Conservation (phyloP, 2,329 filamentous ascomycete genomes). For the Fusarium penzigii region DNA sequence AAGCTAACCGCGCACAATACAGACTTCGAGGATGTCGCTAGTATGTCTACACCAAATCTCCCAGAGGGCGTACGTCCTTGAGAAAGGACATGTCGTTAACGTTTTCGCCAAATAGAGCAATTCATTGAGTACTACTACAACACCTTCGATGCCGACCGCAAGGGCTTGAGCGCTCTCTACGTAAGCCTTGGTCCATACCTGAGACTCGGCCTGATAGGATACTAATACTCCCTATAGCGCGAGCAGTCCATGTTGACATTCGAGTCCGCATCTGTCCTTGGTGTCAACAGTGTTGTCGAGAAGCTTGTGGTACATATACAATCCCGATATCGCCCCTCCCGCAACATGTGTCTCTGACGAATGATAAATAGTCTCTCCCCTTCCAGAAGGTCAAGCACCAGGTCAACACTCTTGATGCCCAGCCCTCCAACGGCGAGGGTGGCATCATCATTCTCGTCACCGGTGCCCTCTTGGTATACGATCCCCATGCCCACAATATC, state of each 20-base stretch:
- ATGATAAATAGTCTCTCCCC: constrained; percentile 62
- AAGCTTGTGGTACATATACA: constrained; percentile 71
- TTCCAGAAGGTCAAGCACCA: constrained; percentile 82
- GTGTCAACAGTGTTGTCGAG: constrained; percentile 67
- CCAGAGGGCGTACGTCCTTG: not conserved
- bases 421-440: constrained; percentile 66
- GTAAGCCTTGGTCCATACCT: constrained; percentile 53
- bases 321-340: too few species aligned
- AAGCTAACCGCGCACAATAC: constrained; percentile 31
- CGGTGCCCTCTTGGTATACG: constrained; percentile 73
- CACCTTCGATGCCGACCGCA: constrained; percentile 76
- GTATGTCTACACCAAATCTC: constrained; percentile 36
- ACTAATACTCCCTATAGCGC: constrained; percentile 54
- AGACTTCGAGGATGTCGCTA: constrained; percentile 50
- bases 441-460: constrained; percentile 87
- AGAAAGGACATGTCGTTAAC: constrained; percentile 2
- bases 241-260: constrained; percentile 92
- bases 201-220: not conserved
- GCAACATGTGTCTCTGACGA: constrained; percentile 6
- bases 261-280: constrained; percentile 69
- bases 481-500: too few species aligned
- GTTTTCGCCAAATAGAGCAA: constrained; percentile 60
- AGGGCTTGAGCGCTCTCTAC: constrained; percentile 70
- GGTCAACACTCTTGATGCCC: constrained; percentile 76
- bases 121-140: constrained; percentile 92